Evolutionary conservation across 306 rosid genomes (phyloP).

Genomic region (Medicago ruthenica): DNA sequence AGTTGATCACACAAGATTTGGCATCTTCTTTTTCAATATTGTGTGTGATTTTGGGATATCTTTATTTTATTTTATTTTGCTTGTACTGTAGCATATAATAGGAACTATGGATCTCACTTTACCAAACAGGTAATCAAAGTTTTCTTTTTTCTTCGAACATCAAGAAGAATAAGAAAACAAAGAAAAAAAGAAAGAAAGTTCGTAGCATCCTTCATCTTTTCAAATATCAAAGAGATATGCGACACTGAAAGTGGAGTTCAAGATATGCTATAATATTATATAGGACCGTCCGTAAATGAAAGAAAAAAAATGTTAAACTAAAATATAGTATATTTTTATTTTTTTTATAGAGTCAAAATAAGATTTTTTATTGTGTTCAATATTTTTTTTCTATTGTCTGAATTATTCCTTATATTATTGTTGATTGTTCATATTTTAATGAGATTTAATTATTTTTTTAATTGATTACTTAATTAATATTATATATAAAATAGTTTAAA

Average conservation of each 20-base stretch:
- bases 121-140: constrained; percentile 56
- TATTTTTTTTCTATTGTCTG: no score
- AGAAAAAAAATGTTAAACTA: no score
- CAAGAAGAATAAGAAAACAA: constrained; percentile 21
- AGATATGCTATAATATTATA: constrained; percentile 51
- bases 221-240: constrained; percentile 46
- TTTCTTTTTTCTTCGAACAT: constrained; percentile 35
- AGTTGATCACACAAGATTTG: constrained; percentile 55
- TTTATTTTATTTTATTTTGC: constrained; percentile 55
- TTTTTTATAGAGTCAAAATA: no score
- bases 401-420: no score
- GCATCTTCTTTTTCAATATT: constrained; percentile 52
- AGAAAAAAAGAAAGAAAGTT: constrained; percentile 34
- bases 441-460: no score
- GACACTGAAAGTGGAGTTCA: constrained; percentile 41
- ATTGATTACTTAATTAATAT: no score
- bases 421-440: no score
- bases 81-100: constrained; percentile 52
- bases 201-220: constrained; percentile 50
- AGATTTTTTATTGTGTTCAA: no score
- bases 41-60: constrained; percentile 64
- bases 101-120: constrained; percentile 67
- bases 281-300: no score
- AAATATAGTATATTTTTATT: no score
- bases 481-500: no score